Conservation (phyloP, 1,284 basidiomycete species). For the Pascua sp. region DNA sequence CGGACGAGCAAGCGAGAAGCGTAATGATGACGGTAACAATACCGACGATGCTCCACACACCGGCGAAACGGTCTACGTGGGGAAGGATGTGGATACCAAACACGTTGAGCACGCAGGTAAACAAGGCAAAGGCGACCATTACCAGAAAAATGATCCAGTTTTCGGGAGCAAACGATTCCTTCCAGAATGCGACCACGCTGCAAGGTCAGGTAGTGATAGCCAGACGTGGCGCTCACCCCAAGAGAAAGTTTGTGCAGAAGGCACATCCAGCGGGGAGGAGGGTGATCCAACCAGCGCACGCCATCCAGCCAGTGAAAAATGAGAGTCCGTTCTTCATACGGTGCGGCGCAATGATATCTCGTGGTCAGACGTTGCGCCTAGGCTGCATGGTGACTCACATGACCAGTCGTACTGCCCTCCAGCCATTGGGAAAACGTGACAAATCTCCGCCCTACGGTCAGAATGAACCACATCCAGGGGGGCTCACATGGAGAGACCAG, state of each 20-base stretch:
- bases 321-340: conserved; percentile 5
- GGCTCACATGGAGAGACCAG: conserved; percentile 26
- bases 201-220: neutral
- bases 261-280: conserved; percentile 39
- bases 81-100: conserved; percentile 15
- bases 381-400: neutral
- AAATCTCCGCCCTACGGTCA: conserved; percentile 11
- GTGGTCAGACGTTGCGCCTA: neutral
- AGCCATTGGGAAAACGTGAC: conserved; percentile 15
- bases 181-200: conserved; percentile 8
- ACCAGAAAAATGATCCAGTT: conserved; percentile 16
- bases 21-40: conserved; percentile 36
- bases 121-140: conserved; percentile 6
- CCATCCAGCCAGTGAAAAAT: conserved; percentile 16
- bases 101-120: conserved; percentile 12
- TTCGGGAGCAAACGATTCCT: conserved; percentile 1
- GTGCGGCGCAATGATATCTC: conserved; percentile 7
- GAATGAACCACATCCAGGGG: neutral
- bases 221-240: conserved; percentile 18
- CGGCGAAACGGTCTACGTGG: conserved; percentile 23
- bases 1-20: conserved; percentile 17
- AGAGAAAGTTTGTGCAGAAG: conserved; percentile 27
- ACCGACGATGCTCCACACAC: conserved; percentile 31
- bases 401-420: conserved; percentile 47
- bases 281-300: conserved; percentile 44